Conservation (phyloP, 2,329 filamentous ascomycete genomes). For the Teratosphaeria viscida region DNA sequence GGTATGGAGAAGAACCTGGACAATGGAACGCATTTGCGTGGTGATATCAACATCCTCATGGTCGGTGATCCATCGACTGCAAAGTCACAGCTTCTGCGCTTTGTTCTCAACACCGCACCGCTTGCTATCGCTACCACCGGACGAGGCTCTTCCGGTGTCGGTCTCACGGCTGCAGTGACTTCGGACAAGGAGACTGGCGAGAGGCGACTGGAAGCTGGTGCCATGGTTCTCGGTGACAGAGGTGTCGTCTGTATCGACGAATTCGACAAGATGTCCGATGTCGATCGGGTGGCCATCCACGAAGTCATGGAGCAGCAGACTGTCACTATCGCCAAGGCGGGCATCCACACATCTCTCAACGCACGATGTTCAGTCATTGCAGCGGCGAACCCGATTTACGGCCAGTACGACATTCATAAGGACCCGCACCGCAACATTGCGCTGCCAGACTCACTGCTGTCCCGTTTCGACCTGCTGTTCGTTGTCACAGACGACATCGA, state of each 20-base stretch:
- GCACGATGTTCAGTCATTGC: conserved; percentile 94
- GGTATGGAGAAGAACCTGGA: conserved; percentile 98
- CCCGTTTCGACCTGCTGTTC: conserved; percentile 96
- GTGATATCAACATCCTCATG: conserved; percentile 99
- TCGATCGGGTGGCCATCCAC: conserved; percentile 95
- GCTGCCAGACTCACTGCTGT: conserved; percentile 87
- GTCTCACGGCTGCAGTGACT: conserved; percentile 93
- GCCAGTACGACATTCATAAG: conserved; percentile 97
- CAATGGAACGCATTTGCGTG: conserved; percentile 93
- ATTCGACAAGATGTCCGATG: conserved; percentile 99
- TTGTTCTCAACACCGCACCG: conserved; percentile 93
- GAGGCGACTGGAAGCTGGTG: conserved; percentile 85
- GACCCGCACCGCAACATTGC: conserved; percentile 98
- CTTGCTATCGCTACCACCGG: conserved; percentile 95
- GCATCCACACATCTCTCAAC: conserved; percentile 94
- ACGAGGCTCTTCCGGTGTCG: conserved; percentile 86
- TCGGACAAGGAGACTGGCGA: conserved; percentile 97
- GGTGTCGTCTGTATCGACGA: conserved; percentile 98
- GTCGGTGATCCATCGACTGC: conserved; percentile 97
- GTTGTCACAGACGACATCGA: conserved; percentile 98
- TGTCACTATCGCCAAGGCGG: conserved; percentile 95
- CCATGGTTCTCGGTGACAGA: conserved; percentile 95
- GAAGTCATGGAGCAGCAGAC: conserved; percentile 99
- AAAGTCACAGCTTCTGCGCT: conserved; percentile 94
- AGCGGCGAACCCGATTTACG: conserved; percentile 93